Percentiles rank a stretch among this genome's conserved stretches.
Conservation (phyloP, 1,284 basidiomycete species). For the Schizophyllum commune region DNA sequence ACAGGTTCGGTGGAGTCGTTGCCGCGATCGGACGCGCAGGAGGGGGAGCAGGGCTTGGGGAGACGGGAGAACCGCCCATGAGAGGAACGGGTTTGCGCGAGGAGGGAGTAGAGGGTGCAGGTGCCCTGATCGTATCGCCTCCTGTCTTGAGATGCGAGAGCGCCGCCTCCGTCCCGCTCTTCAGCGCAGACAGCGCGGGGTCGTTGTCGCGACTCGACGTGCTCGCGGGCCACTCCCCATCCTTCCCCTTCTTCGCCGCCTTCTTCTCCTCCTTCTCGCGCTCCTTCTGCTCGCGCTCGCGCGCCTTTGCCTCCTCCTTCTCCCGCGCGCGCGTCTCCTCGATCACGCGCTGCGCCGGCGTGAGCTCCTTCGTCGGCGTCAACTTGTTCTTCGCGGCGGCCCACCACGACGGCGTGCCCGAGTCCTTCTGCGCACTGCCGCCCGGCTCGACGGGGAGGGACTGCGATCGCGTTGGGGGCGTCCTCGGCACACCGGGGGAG, state of each 20-base stretch:
- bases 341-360: conserved; percentile 74
- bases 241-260: conserved; percentile 46
- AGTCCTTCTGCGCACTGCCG: conserved; percentile 21
- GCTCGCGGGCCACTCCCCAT: conserved; percentile 16
- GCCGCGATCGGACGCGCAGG: too few species aligned
- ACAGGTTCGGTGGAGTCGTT: too few species aligned
- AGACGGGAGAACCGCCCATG: conserved; percentile 26
- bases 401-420: conserved; percentile 70
- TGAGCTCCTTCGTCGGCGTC: conserved; percentile 69
- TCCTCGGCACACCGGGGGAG: too few species aligned
- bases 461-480: conserved; percentile 39
- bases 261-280: conserved; percentile 44
- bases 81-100: conserved; percentile 43
- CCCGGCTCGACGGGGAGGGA: conserved; percentile 26
- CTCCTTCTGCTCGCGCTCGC: conserved; percentile 34
- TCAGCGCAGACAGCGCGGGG: too few species aligned
- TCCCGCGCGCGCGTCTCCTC: conserved; percentile 62
- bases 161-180: too few species aligned
- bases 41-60: too few species aligned
- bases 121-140: too few species aligned
- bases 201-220: too few species aligned
- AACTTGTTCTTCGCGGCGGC: conserved; percentile 58
- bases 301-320: conserved; percentile 43
- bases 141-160: too few species aligned
- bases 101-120: too few species aligned